Evolutionary conservation across 345 rosid genomes (phyloP), one percentile per base, ranked within the genome.

Genomic region (Salix arbutifolia): DNA sequence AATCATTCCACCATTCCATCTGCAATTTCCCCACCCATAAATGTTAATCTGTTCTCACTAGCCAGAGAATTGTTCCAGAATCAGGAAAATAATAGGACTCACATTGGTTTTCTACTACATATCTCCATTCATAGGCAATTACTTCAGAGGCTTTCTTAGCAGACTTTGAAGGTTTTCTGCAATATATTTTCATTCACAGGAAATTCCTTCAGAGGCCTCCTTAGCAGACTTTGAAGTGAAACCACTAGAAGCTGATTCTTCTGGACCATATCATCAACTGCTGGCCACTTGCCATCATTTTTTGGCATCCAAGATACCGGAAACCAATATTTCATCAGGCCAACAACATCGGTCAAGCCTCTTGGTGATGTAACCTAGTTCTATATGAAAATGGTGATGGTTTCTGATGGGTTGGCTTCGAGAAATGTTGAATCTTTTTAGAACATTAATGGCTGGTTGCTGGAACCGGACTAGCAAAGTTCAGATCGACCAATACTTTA

Each of bases 201-300:
- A 74, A 74, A 82, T 82, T 67, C 77, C 84, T 78, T 82, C 81
- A 71, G 84, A 67, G 17, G 84, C 78, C 38, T 82, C 84, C 73
- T 74, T 78, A 0, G 70, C 28, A 33, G 84, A 74, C 71, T 78
- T 82, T 38, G 84, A 82, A 70, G 81, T 78, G 53, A 82, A 56
- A 82, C 84, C 69, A 82, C 69, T 26, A 82, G 31, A 6, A 79
- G 79, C 72, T 82, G 81, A 67, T 82, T 74, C 38, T 82, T 78
- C 76, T 35, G 72, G 6, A 66, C 66, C 84, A 78, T 82, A 44
- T 64, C 79, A 48, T 74, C 79, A 44, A 82, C 79, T 1, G 74
- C 58, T 10, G 84, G 84, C 84, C 81, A 82, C 50, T 82, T 52
- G 35, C 72, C 81, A 44, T 79, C 81, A 25, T 74, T 74, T 66